Conservation (phyloP, 352 stramenopile genomes). For the Pythium sp. region DNA sequence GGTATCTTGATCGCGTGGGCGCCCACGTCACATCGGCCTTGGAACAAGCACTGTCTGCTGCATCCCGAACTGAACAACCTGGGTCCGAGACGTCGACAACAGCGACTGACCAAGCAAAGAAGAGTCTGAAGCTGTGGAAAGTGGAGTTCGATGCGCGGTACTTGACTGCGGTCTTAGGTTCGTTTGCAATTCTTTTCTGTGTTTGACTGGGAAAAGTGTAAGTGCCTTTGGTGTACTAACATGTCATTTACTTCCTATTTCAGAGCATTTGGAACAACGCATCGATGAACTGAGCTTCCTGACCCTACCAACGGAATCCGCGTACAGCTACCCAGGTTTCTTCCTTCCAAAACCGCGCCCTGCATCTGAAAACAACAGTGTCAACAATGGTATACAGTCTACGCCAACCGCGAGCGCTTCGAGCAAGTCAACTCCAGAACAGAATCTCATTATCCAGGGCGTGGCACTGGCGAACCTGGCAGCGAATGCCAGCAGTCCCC, state of each 20-base stretch:
- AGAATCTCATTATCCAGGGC: slow-evolving; percentile 41
- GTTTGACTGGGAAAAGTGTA: background rate
- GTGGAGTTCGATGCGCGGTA: slow-evolving; percentile 81
- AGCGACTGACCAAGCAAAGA: slow-evolving; percentile 3
- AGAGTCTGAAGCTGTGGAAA: slow-evolving; percentile 50
- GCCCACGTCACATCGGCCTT: slow-evolving; percentile 9
- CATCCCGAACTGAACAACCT: background rate
- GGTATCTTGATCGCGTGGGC: slow-evolving; percentile 58
- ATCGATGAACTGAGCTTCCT: slow-evolving; percentile 47
- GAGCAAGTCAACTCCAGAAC: background rate
- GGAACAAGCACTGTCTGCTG: slow-evolving; percentile 5
- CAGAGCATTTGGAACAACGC: slow-evolving; percentile 45
- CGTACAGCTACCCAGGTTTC: slow-evolving; percentile 55
- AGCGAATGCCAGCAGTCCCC: slow-evolving; percentile 9
- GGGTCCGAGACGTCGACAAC: background rate
- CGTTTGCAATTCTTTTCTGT: slow-evolving; percentile 11
- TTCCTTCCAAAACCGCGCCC: slow-evolving; percentile 36
- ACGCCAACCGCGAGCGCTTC: background rate
- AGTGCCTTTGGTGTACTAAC: background rate
- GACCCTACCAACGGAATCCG: slow-evolving; percentile 31
- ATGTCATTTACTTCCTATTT: background rate
- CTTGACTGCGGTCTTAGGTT: slow-evolving; percentile 46
- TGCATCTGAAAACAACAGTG: background rate
- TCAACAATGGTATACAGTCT: background rate
- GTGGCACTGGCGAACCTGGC: slow-evolving; percentile 30